Conservation (phyloP, 2,329 filamentous ascomycete genomes). For the Colletotrichum lentis region DNA sequence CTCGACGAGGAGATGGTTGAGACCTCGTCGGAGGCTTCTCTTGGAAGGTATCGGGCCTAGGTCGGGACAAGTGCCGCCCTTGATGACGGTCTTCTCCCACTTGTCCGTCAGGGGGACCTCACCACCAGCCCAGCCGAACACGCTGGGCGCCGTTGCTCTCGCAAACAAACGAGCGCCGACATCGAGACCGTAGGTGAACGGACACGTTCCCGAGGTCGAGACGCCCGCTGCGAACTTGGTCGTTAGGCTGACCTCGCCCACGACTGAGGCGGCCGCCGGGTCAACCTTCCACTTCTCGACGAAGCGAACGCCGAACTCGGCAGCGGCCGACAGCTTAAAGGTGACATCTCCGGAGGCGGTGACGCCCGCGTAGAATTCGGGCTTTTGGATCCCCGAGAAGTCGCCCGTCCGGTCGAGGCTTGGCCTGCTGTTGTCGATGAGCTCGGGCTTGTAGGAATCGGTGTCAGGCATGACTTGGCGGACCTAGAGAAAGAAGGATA, state of each 20-base stretch:
- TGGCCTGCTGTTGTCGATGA: constrained; percentile 32
- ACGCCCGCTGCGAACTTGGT: constrained; percentile 36
- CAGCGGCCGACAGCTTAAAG: constrained; percentile 36
- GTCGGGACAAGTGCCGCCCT: constrained; percentile 38
- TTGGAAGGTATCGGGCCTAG: constrained; percentile 38
- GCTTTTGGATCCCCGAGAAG: constrained; percentile 34
- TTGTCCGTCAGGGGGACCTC: constrained; percentile 31
- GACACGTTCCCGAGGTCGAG: constrained; percentile 39
- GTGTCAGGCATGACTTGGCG: constrained; percentile 2
- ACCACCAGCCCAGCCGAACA: constrained; percentile 38
- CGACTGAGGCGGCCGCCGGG: constrained; percentile 37
- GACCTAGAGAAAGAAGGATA: neutral
- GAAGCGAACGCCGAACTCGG: constrained; percentile 41
- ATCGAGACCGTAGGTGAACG: constrained; percentile 41
- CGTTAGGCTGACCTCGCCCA: constrained; percentile 40
- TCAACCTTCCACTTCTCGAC: constrained; percentile 37
- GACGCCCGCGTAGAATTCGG: constrained; percentile 41
- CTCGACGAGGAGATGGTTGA: constrained; percentile 1
- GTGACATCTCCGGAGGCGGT: no score
- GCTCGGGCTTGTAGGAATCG: constrained; percentile 3
- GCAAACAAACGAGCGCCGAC: constrained; percentile 40
- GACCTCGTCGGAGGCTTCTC: no score
- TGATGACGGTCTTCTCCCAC: constrained; percentile 37
- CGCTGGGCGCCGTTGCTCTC: constrained; percentile 34
- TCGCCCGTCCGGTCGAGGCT: constrained; percentile 38